Percentiles rank a stretch among this genome's conserved stretches.
These are phyloP conservation scores for Aspergillus diversus DNA, from an alignment of 495 filamentous ascomycete genomes.

Conservation along the genomic window DNA sequence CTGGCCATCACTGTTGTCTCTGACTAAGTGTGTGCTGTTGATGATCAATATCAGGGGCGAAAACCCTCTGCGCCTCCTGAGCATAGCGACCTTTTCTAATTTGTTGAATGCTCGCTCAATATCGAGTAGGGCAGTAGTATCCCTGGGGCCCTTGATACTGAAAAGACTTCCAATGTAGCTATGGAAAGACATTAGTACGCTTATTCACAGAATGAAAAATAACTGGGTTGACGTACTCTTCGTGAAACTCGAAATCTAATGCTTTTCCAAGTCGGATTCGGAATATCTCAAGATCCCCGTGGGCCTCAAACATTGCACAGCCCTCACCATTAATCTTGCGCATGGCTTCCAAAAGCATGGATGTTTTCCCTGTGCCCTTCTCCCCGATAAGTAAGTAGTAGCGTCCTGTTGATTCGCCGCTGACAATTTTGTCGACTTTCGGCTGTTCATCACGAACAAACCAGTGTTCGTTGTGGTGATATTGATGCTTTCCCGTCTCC, in stretches of 20 bases:
- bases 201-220: neutral
- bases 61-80: constrained; percentile 59
- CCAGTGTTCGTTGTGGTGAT: constrained; percentile 73
- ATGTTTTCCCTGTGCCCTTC: constrained; percentile 94
- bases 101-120: constrained; percentile 98
- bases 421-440: constrained; percentile 76
- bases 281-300: constrained; percentile 94
- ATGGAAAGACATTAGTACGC: constrained; percentile 36
- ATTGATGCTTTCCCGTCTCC: constrained; percentile 56
- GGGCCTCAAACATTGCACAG: constrained; percentile 91
- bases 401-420: constrained; percentile 69
- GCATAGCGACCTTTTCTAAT: constrained; percentile 89
- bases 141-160: constrained; percentile 88
- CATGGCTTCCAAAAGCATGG: constrained; percentile 95
- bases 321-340: constrained; percentile 83
- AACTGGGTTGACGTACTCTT: constrained; percentile 43
- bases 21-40: constrained; percentile 85
- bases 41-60: constrained; percentile 82
- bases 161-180: constrained; percentile 96
- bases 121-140: constrained; percentile 86
- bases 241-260: constrained; percentile 89
- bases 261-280: constrained; percentile 89
- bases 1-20: constrained; percentile 87
- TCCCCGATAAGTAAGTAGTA: constrained; percentile 96
- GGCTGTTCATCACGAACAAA: constrained; percentile 77